phyloP scores from a whole-genome alignment of 2,329 filamentous ascomycete genomes.

The Beauveria bassiana region DNA sequence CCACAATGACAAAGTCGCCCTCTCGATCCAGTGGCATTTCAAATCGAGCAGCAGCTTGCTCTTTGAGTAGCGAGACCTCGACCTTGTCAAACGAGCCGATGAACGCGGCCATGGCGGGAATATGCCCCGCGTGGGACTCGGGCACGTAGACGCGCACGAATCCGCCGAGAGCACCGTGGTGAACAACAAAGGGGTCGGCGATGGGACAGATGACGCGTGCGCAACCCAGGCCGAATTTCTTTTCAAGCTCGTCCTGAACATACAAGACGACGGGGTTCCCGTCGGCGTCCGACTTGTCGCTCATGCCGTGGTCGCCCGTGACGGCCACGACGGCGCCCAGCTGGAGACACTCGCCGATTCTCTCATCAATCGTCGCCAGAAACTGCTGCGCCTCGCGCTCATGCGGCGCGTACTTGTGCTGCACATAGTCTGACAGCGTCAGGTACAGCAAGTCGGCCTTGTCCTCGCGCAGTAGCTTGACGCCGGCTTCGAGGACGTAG shows the following conservation, averaged over 20 bases:
- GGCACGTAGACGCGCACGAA: constrained; percentile 34
- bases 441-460: constrained; percentile 34
- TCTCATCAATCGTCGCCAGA: constrained; percentile 25
- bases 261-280: constrained; percentile 32
- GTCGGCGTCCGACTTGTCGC: constrained; percentile 26
- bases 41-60: constrained; percentile 25
- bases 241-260: constrained; percentile 28
- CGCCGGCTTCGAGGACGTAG: constrained; percentile 34
- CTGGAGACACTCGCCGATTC: constrained; percentile 24
- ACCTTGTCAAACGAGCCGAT: constrained; percentile 24
- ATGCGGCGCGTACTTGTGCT: constrained; percentile 34
- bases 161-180: constrained; percentile 34
- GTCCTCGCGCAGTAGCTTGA: constrained; percentile 31
- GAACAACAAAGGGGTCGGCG: constrained; percentile 34
- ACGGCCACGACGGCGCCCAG: constrained; percentile 30
- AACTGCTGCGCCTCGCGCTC: constrained; percentile 29
- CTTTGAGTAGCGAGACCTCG: constrained; percentile 22
- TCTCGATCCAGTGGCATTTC: constrained; percentile 33
- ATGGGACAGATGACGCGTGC: constrained; percentile 36
- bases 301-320: constrained; percentile 37
- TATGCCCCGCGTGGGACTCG: constrained; percentile 12
- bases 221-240: constrained; percentile 21
- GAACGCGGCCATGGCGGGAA: constrained; percentile 20
- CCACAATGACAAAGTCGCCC: constrained; percentile 32
- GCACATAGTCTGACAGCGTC: constrained; percentile 36